Conservation (phyloP, 2,329 filamentous ascomycete species). For the Diaporthe sp. region DNA sequence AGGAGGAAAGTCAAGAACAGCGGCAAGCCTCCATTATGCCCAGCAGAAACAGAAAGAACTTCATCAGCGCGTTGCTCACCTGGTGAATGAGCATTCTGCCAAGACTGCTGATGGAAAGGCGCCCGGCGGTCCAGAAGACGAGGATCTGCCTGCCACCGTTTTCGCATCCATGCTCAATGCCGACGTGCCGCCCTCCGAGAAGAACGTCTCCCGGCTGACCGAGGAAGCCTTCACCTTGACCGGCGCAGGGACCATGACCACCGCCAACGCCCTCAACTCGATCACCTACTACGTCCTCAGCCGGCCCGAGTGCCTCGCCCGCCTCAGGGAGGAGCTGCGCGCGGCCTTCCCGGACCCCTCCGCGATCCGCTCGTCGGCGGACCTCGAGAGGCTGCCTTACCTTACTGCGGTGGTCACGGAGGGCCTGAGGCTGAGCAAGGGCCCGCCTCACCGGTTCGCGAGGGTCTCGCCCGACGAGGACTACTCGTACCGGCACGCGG, state of each 20-base stretch:
- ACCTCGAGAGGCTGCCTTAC: slow-evolving; percentile 53
- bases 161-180: slow-evolving; percentile 24
- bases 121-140: not conserved
- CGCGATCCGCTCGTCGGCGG: slow-evolving; percentile 46
- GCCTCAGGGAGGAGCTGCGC: slow-evolving; percentile 46
- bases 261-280: slow-evolving; percentile 20
- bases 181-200: slow-evolving; percentile 9
- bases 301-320: not conserved
- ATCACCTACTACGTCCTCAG: slow-evolving; percentile 22
- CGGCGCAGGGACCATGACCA: slow-evolving; percentile 25
- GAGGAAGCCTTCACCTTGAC: slow-evolving; percentile 22
- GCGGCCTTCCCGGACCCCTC: slow-evolving; percentile 49
- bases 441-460: slow-evolving; percentile 5
- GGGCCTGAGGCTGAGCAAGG: slow-evolving; percentile 48
- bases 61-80: not conserved
- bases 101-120: not conserved
- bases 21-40: not conserved
- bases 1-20: not conserved
- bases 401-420: slow-evolving; percentile 54
- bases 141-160: not conserved
- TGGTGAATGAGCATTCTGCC: not conserved
- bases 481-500: not conserved
- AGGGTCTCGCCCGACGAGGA: slow-evolving; percentile 1
- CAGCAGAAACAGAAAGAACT: slow-evolving; percentile 23
- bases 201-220: not conserved